Evolutionary conservation across 331 rosid species (phyloP).

Genomic region (Acacia pycnantha): DNA sequence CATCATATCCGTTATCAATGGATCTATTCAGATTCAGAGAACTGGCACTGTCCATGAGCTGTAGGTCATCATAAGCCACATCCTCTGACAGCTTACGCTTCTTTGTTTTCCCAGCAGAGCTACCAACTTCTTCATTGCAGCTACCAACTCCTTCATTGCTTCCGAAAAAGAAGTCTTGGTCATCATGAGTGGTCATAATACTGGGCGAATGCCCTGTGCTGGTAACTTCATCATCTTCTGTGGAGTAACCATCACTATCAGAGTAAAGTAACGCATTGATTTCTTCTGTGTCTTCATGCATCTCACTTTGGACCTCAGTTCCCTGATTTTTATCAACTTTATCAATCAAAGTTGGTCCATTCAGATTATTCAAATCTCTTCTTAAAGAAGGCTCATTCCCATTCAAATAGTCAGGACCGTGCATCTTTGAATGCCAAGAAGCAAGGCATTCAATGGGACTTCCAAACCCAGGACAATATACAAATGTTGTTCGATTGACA

Average conservation of each 20-base stretch:
- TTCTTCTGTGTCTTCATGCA: slow-evolving; percentile 96
- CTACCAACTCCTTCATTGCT: slow-evolving; percentile 63
- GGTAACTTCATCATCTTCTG: slow-evolving; percentile 87
- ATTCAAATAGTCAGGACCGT: slow-evolving; percentile 32
- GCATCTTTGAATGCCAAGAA: slow-evolving; percentile 49
- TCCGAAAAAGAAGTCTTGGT: slow-evolving; percentile 28
- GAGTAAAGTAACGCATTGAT: slow-evolving; percentile 92
- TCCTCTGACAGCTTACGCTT: slow-evolving; percentile 62
- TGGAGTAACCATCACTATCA: slow-evolving; percentile 54
- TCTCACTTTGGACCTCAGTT: slow-evolving; percentile 61
- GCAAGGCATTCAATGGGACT: slow-evolving; percentile 52
- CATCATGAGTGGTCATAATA: slow-evolving; percentile 56
- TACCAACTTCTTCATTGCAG: slow-evolving; percentile 67
- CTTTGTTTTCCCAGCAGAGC: slow-evolving; percentile 56
- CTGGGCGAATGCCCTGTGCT: slow-evolving; percentile 98
- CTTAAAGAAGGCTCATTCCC: slow-evolving; percentile 32
- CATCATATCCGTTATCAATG: slow-evolving; percentile 45
- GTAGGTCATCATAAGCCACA: slow-evolving; percentile 31
- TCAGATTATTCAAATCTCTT: slow-evolving; percentile 35
- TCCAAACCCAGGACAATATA: slow-evolving; percentile 60
- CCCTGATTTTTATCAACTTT: slow-evolving; percentile 48
- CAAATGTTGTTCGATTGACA: slow-evolving; percentile 60
- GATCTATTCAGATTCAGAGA: slow-evolving; percentile 48
- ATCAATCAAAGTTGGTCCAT: slow-evolving; percentile 44
- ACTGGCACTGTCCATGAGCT: slow-evolving; percentile 59